Evolutionary conservation across 140 eudicot genomes (phyloP), one percentile per base, ranked within the genome.

Genomic region (Senecio squalidus): DNA sequence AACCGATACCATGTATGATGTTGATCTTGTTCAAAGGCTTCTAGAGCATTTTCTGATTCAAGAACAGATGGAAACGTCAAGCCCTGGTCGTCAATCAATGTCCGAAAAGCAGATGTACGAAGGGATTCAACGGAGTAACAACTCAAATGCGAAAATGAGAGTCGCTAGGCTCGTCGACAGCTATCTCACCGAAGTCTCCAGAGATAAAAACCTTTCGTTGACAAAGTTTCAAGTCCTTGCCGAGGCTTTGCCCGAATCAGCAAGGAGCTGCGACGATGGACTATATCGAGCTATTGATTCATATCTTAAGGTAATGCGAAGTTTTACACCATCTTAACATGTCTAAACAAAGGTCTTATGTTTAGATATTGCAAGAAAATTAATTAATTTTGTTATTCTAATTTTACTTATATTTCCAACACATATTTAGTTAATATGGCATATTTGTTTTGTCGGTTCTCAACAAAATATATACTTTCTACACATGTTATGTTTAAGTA

Each of bases 241-340:
- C 0, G 98, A 91, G 83, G 94, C 98, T 15, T 76, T 91, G 76
- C 98, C 98, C 0, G 94, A 91, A 60, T 91, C 94, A 5, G 86
- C 96, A 24, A 81, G 98, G 68, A 86, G 79, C 33, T 91, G 94
- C 36, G 91, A 91, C 45, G 98, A 91, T 75, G 98, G 98, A 39
- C 46, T 86, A 18, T 91, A 91, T 55, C 76, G 96, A 20, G 98
- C 98, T n/a, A 74, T 86, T 21, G 98, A 91, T 74, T 86, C 96
- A 23, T 91, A 91, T 64, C 89, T 91, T 14, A 91, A 91, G 98
- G 98, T 91, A 82, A n/a, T 28, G 11, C 11, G 17, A 3, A 51
- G 15, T n/a, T 51, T 26, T 0, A 20, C 16, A 20, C 30, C 9
- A 5, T 31, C 9, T 17, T 20, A 36, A 10, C 2, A 10, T n/a